Evolutionary conservation across 306 rosid genomes (phyloP).

Genomic region (Delonix regia): DNA sequence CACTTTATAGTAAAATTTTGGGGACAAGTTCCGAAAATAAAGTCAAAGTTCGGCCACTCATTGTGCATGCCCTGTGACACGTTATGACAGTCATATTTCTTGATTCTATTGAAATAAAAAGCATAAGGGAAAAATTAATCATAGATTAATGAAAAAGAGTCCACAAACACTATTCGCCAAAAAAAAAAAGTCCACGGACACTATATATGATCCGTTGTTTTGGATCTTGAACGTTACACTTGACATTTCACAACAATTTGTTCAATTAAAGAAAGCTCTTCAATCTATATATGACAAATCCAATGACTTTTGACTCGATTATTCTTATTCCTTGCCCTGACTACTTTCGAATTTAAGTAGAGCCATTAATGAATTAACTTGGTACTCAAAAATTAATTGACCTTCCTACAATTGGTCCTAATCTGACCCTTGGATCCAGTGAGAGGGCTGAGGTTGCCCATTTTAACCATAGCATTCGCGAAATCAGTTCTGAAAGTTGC

Average conservation of each 20-base stretch:
- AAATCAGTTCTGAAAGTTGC: conserved; percentile 51
- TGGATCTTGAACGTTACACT: neutral
- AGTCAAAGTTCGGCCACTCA: no score
- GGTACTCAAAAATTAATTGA: conserved; percentile 42
- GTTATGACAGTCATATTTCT: neutral
- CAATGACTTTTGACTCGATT: no score
- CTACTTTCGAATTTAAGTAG: neutral
- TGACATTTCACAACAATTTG: no score
- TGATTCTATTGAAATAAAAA: neutral
- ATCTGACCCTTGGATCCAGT: conserved; percentile 67
- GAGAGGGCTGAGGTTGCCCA: conserved; percentile 68
- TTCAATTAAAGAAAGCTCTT: no score
- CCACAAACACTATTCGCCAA: neutral
- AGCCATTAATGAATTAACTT: neutral
- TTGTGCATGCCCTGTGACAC: no score
- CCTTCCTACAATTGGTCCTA: conserved; percentile 52
- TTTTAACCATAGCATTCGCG: conserved; percentile 61
- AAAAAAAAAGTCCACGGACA: no score
- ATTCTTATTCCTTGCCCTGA: no score
- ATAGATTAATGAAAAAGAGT: neutral
- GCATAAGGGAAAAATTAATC: neutral
- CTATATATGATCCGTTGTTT: neutral
- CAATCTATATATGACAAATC: no score
- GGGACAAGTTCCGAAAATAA: no score
- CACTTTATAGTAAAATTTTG: no score